Conservation (phyloP, 2,329 filamentous ascomycete species). For the Epichloe baconii region DNA sequence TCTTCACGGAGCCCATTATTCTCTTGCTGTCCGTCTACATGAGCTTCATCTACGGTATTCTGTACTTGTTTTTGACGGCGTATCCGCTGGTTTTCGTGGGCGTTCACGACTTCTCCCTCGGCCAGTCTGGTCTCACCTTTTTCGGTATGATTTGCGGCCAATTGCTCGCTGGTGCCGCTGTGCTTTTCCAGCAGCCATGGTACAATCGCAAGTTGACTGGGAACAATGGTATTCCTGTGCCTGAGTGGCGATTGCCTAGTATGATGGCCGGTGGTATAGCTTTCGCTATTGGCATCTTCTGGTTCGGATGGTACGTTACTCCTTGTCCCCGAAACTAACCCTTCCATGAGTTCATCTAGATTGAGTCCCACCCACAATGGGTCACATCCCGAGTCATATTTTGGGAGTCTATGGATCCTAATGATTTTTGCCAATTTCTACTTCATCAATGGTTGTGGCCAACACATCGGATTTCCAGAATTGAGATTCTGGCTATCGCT, state of each 20-base stretch:
- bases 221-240: constrained; percentile 52
- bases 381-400: too few relatives aligned
- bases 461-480: too few relatives aligned
- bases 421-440: too few relatives aligned
- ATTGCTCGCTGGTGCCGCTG: constrained; percentile 50
- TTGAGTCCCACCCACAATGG: too few relatives aligned
- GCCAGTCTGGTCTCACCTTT: constrained; percentile 65
- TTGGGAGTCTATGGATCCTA: too few relatives aligned
- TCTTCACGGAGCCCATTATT: constrained; percentile 59
- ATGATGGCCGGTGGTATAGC: constrained; percentile 46
- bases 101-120: constrained; percentile 56
- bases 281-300: constrained; percentile 56
- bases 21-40: constrained; percentile 56
- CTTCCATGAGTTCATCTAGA: too few relatives aligned
- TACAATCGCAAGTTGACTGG: constrained; percentile 57
- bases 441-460: too few relatives aligned
- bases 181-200: constrained; percentile 49
- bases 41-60: constrained; percentile 62
- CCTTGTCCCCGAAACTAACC: not conserved
- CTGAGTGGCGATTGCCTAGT: constrained; percentile 54
- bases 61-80: constrained; percentile 77
- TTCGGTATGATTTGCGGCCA: constrained; percentile 73
- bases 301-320: constrained; percentile 53
- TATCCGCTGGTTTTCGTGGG: constrained; percentile 70
- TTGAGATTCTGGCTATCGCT: too few relatives aligned